Percentiles rank a stretch among this genome's conserved stretches.
phyloP scores from a whole-genome alignment of 1,139 yeast species.

The Yamadazyma songkhlaensis region DNA sequence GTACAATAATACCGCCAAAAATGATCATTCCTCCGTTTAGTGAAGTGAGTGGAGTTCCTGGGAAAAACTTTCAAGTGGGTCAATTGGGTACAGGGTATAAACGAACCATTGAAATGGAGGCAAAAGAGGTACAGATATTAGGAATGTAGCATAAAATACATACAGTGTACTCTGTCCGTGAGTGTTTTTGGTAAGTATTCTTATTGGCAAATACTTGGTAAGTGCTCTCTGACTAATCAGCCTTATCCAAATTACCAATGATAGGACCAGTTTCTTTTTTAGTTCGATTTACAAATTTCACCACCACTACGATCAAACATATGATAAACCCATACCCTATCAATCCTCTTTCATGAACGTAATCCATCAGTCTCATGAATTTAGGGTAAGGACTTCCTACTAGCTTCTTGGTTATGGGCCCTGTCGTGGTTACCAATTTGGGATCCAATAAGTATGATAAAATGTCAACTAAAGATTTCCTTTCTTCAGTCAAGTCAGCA shows the following conservation, averaged over 20 bases:
- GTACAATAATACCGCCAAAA: constrained; percentile 51
- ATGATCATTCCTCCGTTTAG: constrained; percentile 62
- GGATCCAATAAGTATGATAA: constrained; percentile 35
- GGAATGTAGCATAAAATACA: constrained; percentile 9
- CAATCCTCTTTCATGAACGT: constrained; percentile 43
- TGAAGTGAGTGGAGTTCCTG: constrained; percentile 43
- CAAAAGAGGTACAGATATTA: constrained; percentile 31
- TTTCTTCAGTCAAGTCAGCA: constrained; percentile 26
- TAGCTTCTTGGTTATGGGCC: constrained; percentile 20
- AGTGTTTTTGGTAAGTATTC: no score
- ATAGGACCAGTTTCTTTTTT: constrained; percentile 14
- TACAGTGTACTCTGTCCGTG: background rate
- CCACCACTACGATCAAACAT: constrained; percentile 9
- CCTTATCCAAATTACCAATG: constrained; percentile 20
- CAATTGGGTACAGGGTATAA: constrained; percentile 41
- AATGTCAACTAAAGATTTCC: constrained; percentile 24
- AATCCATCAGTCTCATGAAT: constrained; percentile 39
- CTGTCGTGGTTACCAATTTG: constrained; percentile 13
- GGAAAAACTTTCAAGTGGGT: constrained; percentile 24
- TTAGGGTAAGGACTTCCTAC: constrained; percentile 46
- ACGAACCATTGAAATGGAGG: constrained; percentile 38
- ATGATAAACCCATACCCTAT: constrained; percentile 36
- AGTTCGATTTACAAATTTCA: constrained; percentile 5
- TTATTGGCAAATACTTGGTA: no score
- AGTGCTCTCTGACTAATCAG: no score